Evolutionary conservation across 1,139 yeast genomes (phyloP), one percentile per base, ranked within the genome.

Genomic region (Maudiozyma humilis): DNA sequence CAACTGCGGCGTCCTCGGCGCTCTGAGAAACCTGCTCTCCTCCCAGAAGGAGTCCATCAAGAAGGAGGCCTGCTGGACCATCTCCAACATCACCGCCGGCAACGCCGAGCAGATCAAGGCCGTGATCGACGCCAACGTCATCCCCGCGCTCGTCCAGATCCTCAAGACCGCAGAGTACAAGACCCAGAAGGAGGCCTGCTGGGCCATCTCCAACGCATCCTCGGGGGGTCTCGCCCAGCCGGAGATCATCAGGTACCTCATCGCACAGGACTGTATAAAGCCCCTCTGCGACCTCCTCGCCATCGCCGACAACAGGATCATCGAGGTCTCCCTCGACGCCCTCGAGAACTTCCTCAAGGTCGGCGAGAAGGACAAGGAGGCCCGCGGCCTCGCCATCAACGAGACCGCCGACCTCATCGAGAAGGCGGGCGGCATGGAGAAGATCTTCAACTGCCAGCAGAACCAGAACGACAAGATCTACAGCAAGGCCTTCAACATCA

Each of bases 61-160:
- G 63, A 91, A 91, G 66, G 98, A 93, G 69, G 95, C 97, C 7
- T 89, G 98, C 72, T 91, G 98, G 98, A 91, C 98, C 34, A 80
- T 91, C 54, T 88, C 97, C 46, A 91, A 91, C 69, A 88, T 91
- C 61, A 91, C 98, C 37, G 98, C 98, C 31, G 98, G 98, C 59
- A 91, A 87, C 66, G 71, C 89, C 29, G 89, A 84, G 51, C 98
- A 91, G 72, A 88, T 91, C 59, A 96, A 91, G 70, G 91, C 96
- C 4, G 97, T 91, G 44, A 88, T 91, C 59, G 96, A 89, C 64
- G 82, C 91, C 51, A 91, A 91, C 70, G 75, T 91, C 64, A 81
- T 91, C 53, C 98, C 98, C 38, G 96, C 91, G 51, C 79, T 93
- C 52, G 82, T 91, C 59, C 81, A 88, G 64, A 72, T 91, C 57